phyloP scores from a whole-genome alignment of 2,329 filamentous ascomycete genomes.

The Talaromyces sp. region DNA sequence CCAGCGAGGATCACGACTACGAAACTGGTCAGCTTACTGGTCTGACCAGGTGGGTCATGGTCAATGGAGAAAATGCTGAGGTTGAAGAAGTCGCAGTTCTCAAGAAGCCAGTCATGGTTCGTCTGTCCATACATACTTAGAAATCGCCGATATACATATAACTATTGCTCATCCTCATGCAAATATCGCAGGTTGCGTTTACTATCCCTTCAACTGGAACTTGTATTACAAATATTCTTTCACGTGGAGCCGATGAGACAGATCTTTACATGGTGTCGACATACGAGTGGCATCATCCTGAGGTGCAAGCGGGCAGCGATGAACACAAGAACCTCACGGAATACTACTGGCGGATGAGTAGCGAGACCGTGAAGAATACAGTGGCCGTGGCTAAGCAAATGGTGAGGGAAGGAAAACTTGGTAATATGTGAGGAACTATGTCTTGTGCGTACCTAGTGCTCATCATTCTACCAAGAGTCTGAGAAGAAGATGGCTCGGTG shows the following conservation, averaged over 20 bases:
- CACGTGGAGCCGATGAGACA: neutral
- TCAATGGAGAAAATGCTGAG: neutral
- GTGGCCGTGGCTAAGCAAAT: slow-evolving; percentile 1
- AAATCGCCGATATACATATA: neutral
- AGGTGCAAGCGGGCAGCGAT: slow-evolving; percentile 1
- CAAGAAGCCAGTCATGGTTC: slow-evolving; percentile 7
- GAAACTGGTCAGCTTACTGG: slow-evolving; percentile 1
- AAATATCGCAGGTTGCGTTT: neutral
- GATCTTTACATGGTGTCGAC: slow-evolving; percentile 11
- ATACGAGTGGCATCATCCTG: slow-evolving; percentile 9
- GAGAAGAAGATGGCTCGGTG: neutral
- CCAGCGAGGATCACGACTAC: slow-evolving; percentile 2
- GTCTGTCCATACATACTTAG: neutral
- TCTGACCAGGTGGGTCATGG: neutral
- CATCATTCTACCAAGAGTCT: neutral
- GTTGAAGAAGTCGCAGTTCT: slow-evolving; percentile 11
- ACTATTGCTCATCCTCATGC: neutral
- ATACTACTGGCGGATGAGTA: slow-evolving; percentile 1
- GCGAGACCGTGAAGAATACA: slow-evolving; percentile 6
- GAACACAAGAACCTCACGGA: slow-evolving; percentile 4
- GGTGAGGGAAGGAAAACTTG: neutral
- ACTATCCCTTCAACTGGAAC: neutral
- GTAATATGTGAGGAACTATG: slow-evolving; percentile 45
- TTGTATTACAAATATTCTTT: slow-evolving; percentile 6
- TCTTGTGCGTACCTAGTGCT: neutral